Evolutionary conservation across 306 rosid genomes (phyloP), one percentile per base, ranked within the genome.

Genomic region (Begonia fuchsioides): DNA sequence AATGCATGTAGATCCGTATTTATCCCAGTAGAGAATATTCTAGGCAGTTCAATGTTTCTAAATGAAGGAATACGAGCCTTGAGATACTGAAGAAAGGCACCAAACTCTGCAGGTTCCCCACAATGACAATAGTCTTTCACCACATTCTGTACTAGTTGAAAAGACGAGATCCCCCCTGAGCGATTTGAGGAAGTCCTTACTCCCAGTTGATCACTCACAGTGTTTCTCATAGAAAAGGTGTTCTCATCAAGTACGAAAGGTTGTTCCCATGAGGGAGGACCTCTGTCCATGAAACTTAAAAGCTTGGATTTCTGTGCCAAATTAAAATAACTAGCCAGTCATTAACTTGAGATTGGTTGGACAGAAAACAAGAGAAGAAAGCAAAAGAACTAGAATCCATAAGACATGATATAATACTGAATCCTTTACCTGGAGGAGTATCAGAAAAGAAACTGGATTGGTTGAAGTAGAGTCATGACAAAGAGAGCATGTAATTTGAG

Each of bases 401-500:
- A 26, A 26, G 7, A 26, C 35, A 26, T 6, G 35, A 26, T 26
- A 26, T 26, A 26, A 26, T 26, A 26, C 35, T 26, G 35, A 26
- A 5, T 5, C 35, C n/a, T 26, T 17, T 72, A 81, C 92, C 77
- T 82, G 98, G 63, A 92, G 82, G 63, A 85, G 93, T 67, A 77
- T 64, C 68, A 92, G 70, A 73, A 71, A 79, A 35, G 98, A 77
- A 53, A 92, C 69, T 2, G 87, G 81, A 60, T 46, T 72, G 56
- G 64, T 70, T 38, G 96, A 85, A 62, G 52, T 76, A 32, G 77
- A 72, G 61, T 92, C 94, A 53, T 82, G 98, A 71, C 98, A 92
- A 56, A 92, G 96, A 1, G 82, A 92, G 81, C 98, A 92, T 62
- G 79, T 79, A 65, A 76, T 75, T 70, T 73, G 76, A 48, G 73